These are phyloP conservation scores for Amyloporia xantha DNA, from an alignment of 768 basidiomycete genomes.

Conservation along the genomic window DNA sequence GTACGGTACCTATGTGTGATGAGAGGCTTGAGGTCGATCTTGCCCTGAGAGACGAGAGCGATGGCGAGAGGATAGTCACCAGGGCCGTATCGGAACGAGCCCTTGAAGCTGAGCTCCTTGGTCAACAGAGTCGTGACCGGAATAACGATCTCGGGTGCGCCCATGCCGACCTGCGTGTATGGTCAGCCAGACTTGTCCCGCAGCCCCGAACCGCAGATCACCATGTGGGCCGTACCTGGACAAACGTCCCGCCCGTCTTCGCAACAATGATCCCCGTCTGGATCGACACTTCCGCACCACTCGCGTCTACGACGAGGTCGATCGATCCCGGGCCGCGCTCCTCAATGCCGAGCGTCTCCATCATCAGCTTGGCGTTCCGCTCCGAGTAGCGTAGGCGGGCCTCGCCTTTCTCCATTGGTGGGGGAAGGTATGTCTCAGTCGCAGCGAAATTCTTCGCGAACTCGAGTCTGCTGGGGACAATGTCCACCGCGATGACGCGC, in stretches of 20 bases:
- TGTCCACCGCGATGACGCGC: conserved; percentile 81
- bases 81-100: conserved; percentile 90
- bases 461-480: conserved; percentile 65
- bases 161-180: conserved; percentile 75
- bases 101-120: conserved; percentile 79
- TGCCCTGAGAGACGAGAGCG: conserved; percentile 73
- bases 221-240: conserved; percentile 55
- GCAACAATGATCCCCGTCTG: conserved; percentile 77
- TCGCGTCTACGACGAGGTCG: conserved; percentile 87
- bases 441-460: conserved; percentile 86
- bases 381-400: conserved; percentile 61
- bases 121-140: conserved; percentile 62
- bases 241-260: conserved; percentile 68
- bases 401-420: conserved; percentile 56
- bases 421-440: conserved; percentile 66
- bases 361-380: conserved; percentile 65
- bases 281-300: conserved; percentile 88
- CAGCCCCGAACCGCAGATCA: no score
- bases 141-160: conserved; percentile 65
- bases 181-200: no score
- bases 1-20: conserved; percentile 74
- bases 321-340: conserved; percentile 67
- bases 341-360: conserved; percentile 53
- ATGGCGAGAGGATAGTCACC: conserved; percentile 86
- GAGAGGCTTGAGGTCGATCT: conserved; percentile 80